phyloP scores from a whole-genome alignment of 1,284 basidiomycete species.

The Leucoagaricus sp. region DNA sequence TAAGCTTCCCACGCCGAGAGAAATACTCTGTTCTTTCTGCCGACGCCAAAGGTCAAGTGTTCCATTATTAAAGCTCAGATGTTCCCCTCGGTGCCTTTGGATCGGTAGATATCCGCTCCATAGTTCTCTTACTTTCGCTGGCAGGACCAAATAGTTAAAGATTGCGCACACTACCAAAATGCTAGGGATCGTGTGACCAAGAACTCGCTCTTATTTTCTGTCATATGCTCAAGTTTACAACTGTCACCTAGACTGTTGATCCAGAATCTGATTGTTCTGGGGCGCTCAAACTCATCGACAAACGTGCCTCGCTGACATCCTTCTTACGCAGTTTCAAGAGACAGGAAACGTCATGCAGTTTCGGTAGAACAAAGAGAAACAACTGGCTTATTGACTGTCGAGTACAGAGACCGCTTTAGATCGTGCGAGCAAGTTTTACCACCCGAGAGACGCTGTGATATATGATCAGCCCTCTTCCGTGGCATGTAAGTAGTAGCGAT shows the following conservation, averaged over 20 bases:
- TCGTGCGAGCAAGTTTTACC: too few relatives aligned
- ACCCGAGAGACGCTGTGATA: too few relatives aligned
- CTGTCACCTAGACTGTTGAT: constrained; percentile 7
- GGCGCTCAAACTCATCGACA: neutral
- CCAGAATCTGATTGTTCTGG: constrained; percentile 1
- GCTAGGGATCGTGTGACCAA: constrained; percentile 12
- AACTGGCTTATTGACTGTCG: neutral
- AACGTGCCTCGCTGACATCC: constrained; percentile 1
- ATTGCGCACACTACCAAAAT: constrained; percentile 15
- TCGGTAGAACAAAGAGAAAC: too few relatives aligned
- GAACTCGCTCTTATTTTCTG: neutral
- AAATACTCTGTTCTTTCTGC: neutral
- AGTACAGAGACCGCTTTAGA: neutral
- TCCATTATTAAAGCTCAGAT: neutral
- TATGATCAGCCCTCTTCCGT: too few relatives aligned
- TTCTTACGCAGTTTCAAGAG: too few relatives aligned
- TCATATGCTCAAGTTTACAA: neutral
- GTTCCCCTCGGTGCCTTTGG: neutral
- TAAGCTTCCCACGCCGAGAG: constrained; percentile 1
- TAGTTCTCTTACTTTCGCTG: neutral
- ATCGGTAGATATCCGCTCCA: neutral
- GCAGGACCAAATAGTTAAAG: constrained; percentile 2
- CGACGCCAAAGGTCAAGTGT: neutral
- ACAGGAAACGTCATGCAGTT: too few relatives aligned
- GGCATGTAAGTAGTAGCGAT: too few relatives aligned